A percentile compares a stretch with the other conserved stretches of the same genome.
These are phyloP conservation scores for Aspergillus bridgeri DNA, from an alignment of 495 filamentous ascomycete species.

Conservation along the genomic window DNA sequence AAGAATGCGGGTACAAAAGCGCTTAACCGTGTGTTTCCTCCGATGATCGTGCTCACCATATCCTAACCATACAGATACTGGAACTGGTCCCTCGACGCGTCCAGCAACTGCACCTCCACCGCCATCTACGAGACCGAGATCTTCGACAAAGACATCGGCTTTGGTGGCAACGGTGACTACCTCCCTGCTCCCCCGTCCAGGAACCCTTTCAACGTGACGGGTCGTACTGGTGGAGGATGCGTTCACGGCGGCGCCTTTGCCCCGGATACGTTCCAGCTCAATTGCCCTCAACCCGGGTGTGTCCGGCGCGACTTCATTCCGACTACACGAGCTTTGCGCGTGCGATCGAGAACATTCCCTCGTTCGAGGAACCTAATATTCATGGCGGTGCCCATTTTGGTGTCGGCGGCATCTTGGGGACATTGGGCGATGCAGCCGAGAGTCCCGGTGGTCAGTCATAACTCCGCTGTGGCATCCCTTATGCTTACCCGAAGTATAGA, in stretches of 20 bases:
- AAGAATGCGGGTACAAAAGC: constrained; percentile 44
- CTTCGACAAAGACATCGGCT: constrained; percentile 16
- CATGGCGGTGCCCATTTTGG: constrained; percentile 20
- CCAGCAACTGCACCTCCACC: constrained; percentile 14
- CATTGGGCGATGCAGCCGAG: constrained; percentile 16
- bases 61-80: constrained; percentile 12
- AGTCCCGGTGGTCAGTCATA: constrained; percentile 17
- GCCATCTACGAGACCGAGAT: constrained; percentile 19
- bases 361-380: constrained; percentile 18
- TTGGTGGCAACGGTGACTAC: constrained; percentile 21
- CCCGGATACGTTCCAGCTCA: constrained; percentile 13
- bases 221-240: constrained; percentile 21
- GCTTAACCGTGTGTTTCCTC: constrained; percentile 37
- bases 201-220: constrained; percentile 23
- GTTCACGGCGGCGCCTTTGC: constrained; percentile 19
- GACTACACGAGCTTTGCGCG: constrained; percentile 22
- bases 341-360: constrained; percentile 20
- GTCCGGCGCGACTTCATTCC: constrained; percentile 22
- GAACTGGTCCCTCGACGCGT: constrained; percentile 25
- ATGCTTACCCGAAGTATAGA: too few relatives aligned
- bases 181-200: constrained; percentile 10
- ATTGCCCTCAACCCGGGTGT: constrained; percentile 13
- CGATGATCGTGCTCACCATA: neutral
- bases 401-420: constrained; percentile 19
- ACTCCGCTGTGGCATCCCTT: too few relatives aligned